Evolutionary conservation across 169 alveolate genomes (phyloP), one percentile per base, ranked within the genome.

Genomic region (Eimeria necatrix): DNA sequence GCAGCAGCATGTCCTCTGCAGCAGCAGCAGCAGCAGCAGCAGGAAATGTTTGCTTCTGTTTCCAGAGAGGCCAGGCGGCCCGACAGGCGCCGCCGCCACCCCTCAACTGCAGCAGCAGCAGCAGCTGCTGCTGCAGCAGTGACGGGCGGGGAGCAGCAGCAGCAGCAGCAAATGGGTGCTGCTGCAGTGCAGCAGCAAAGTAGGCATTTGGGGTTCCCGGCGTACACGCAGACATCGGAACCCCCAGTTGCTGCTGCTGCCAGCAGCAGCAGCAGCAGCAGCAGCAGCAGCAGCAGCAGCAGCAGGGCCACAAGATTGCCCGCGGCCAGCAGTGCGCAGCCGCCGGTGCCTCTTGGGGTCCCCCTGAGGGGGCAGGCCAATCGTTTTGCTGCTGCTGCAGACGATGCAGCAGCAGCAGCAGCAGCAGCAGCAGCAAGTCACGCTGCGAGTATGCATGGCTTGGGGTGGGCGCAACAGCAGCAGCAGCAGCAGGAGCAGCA

Each of bases 11-110:
- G 52, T n/a, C 51, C 3, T 4, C 60, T 46, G 86, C 56, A 6
- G 86, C 86, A 76, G 86, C 86, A 46, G 61, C 86, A 76, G 86
- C 64, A 48, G 86, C 64, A 48, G 86, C 86, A 18, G 48, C 76
- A 14, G 9, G 52, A 76, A 32, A 18, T 76, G 60, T 76, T 76
- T 32, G 24, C 26, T 7, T 32, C 86, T 12, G 64, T 26, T 32
- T 56, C 61, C 10, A 48, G 48, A 32, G 61, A 76, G 26, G 4
- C 26, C 60, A 32, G 86, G 22, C 86, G 86, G 48, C 41, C 53
- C 12, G 86, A 76, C 10, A 76, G 86, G 16, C 86, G 86, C 60
- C 86, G 86, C 24, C 86, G 86, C 53, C 48, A n/a, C n/a, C n/a
- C n/a, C n/a, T 46, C 86, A 46, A 6, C 22, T 26, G 61, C 86